These are phyloP conservation scores for Magnolia kwangsiensis DNA, from an alignment of 164 flowering plant genomes.

Conservation along the genomic window DNA sequence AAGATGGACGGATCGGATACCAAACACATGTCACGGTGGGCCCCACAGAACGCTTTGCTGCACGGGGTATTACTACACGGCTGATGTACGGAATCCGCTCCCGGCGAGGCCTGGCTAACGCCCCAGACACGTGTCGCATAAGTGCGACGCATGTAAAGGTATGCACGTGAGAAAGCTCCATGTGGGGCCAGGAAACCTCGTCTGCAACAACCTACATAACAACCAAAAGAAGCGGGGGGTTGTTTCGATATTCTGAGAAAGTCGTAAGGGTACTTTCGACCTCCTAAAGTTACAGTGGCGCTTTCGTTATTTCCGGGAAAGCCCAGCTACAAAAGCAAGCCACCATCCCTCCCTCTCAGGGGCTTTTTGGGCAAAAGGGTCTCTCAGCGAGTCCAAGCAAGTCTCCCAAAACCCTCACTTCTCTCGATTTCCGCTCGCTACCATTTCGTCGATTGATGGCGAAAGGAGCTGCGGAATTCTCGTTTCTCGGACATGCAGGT, in stretches of 20 bases:
- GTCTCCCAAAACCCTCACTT: not conserved
- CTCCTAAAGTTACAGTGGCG: not conserved
- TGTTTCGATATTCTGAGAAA: not conserved
- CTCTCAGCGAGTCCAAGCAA: conserved; percentile 1
- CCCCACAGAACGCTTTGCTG: too few species aligned
- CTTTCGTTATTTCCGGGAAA: not conserved
- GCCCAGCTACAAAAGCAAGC: not conserved
- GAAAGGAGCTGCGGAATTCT: not conserved
- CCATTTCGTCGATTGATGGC: conserved; percentile 1
- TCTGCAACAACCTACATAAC: not conserved
- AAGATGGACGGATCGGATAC: too few species aligned
- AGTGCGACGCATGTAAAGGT: not conserved
- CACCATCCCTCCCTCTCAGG: not conserved
- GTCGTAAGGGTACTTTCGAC: not conserved
- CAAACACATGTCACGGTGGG: too few species aligned
- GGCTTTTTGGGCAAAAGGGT: not conserved
- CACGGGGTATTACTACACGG: too few species aligned
- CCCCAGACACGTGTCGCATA: not conserved
- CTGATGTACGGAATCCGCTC: too few species aligned
- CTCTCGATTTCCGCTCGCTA: not conserved
- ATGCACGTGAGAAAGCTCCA: not conserved
- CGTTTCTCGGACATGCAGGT: not conserved
- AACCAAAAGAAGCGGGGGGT: not conserved
- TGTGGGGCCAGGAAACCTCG: not conserved
- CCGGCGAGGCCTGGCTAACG: not conserved